Conservation (phyloP, 1,284 basidiomycete species). For the Boletus semigastroideus region DNA sequence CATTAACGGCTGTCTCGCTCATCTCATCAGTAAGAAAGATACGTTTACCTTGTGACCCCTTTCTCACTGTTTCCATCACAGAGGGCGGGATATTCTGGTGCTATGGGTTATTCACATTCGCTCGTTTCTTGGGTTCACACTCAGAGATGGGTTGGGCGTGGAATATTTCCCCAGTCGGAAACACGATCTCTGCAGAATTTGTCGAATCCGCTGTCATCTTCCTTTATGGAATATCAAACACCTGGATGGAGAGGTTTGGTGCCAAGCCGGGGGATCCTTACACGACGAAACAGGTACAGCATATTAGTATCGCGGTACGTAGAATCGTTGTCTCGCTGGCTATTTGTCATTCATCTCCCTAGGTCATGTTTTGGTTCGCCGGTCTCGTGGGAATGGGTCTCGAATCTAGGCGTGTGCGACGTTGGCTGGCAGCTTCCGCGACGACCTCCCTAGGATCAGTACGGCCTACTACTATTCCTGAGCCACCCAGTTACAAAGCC, state of each 20-base stretch:
- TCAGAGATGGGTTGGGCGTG: constrained; percentile 93
- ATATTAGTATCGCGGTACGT: constrained; percentile 88
- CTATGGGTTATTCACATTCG: constrained; percentile 88
- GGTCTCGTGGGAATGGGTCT: constrained; percentile 89
- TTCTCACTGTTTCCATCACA: constrained; percentile 29
- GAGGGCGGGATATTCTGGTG: constrained; percentile 90
- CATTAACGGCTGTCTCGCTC: constrained; percentile 84
- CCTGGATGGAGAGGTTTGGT: constrained; percentile 96
- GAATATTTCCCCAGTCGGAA: constrained; percentile 66
- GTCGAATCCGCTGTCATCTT: constrained; percentile 89
- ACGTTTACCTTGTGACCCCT: constrained; percentile 1
- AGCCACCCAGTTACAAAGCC: constrained; percentile 72
- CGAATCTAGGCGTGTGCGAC: constrained; percentile 73
- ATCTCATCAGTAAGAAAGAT: constrained; percentile 75
- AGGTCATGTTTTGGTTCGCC: constrained; percentile 94
- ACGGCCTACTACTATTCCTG: constrained; percentile 41
- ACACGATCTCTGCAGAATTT: constrained; percentile 76
- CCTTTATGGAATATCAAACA: constrained; percentile 87
- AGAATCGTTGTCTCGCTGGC: background rate
- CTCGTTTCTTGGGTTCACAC: constrained; percentile 89
- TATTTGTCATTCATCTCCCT: constrained; percentile 1
- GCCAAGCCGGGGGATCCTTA: constrained; percentile 80
- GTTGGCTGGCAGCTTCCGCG: constrained; percentile 64
- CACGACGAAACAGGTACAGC: constrained; percentile 92
- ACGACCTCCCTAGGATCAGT: constrained; percentile 44